Conservation (phyloP, 345 rosid species). For the Viola odorata region DNA sequence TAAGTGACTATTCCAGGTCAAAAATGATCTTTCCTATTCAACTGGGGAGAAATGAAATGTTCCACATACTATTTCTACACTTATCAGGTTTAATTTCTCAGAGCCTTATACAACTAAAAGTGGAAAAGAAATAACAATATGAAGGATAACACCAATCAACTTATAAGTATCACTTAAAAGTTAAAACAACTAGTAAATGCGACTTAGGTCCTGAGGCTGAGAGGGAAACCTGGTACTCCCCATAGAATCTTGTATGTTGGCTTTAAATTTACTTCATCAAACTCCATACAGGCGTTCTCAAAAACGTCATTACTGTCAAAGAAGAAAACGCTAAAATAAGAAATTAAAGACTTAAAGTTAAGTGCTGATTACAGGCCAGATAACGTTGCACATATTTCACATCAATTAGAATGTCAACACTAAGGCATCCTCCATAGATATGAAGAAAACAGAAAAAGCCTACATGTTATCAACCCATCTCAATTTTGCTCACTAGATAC, state of each 20-base stretch:
- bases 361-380: not conserved
- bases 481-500: slow-evolving; percentile 25
- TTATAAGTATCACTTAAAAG: not conserved
- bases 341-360: slow-evolving; percentile 9
- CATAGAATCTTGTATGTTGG: slow-evolving; percentile 91
- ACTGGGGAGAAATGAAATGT: too few species aligned
- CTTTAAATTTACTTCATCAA: slow-evolving; percentile 74
- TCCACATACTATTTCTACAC: too few species aligned
- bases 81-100: not conserved
- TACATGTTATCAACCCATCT: slow-evolving; percentile 9
- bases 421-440: not conserved
- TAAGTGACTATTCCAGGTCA: too few species aligned
- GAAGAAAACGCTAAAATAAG: slow-evolving; percentile 7
- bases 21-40: too few species aligned
- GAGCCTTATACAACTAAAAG: not conserved
- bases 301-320: slow-evolving; percentile 57
- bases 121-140: not conserved
- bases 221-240: slow-evolving; percentile 90
- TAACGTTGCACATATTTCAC: not conserved
- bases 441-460: too few species aligned
- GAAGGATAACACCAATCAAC: not conserved
- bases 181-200: not conserved
- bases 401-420: not conserved
- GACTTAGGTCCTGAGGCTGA: not conserved
- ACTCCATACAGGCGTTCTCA: slow-evolving; percentile 98